Evolutionary conservation across 2,329 filamentous ascomycete species (phyloP).

Genomic region (Whalleya microplaca): DNA sequence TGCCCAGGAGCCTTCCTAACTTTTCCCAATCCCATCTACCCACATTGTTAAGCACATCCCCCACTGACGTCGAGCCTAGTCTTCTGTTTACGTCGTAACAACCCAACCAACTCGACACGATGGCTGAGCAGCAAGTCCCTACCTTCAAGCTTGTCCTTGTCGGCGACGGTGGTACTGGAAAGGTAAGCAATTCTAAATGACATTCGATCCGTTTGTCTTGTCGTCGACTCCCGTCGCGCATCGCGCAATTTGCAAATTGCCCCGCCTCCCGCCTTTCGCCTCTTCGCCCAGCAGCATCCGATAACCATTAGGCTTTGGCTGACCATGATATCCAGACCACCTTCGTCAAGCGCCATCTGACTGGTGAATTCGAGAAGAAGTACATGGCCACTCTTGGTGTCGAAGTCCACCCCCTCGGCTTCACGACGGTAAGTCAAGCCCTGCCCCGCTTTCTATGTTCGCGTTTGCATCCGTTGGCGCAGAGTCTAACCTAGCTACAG

Average conservation of each 20-base stretch:
- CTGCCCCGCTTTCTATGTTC: constrained; percentile 8
- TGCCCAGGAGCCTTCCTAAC: background rate
- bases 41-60: constrained; percentile 17
- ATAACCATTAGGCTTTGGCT: constrained; percentile 23
- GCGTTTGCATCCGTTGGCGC: constrained; percentile 15
- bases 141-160: constrained; percentile 99
- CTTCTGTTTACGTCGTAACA: constrained; percentile 51
- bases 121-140: constrained; percentile 68
- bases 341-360: constrained; percentile 99
- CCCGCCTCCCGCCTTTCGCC: constrained; percentile 30
- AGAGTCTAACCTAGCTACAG: constrained; percentile 44
- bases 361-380: constrained; percentile 99
- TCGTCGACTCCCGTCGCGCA: constrained; percentile 18
- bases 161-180: constrained; percentile 98
- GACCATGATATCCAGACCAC: constrained; percentile 71
- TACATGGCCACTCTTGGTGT: constrained; percentile 99
- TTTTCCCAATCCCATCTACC: constrained; percentile 1
- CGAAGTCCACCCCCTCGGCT: constrained; percentile 97
- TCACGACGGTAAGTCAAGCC: constrained; percentile 83
- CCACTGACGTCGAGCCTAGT: constrained; percentile 37
- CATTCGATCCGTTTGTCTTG: constrained; percentile 5
- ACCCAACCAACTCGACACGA: constrained; percentile 48
- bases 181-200: constrained; percentile 64
- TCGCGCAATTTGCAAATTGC: constrained; percentile 29
- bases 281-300: too few relatives aligned